These are phyloP conservation scores for Rhizoclosmatium globosum DNA, from an alignment of 192 early-diverging fungal species.

Conservation along the genomic window DNA sequence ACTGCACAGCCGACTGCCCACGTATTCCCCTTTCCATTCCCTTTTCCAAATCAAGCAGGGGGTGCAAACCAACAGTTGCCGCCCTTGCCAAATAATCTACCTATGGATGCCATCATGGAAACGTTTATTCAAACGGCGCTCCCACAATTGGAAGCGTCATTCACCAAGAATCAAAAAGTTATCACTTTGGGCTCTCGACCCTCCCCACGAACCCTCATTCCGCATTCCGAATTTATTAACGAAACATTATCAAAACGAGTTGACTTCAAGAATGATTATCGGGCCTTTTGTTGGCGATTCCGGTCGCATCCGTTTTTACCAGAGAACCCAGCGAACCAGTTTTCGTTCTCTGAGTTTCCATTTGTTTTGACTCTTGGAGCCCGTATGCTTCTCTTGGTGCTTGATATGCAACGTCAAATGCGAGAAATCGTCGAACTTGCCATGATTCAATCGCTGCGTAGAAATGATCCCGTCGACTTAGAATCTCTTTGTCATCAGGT, in stretches of 20 bases:
- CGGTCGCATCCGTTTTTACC: neutral
- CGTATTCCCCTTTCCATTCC: no score
- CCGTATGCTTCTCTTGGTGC: neutral
- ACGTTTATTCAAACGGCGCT: neutral
- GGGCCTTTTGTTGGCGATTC: neutral
- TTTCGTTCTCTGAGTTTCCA: slow-evolving; percentile 19
- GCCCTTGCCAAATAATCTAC: no score
- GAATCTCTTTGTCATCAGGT: neutral
- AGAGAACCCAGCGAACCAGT: neutral
- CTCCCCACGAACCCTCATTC: slow-evolving; percentile 20
- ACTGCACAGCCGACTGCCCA: no score
- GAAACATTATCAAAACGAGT: slow-evolving; percentile 5
- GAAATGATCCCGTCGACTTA: neutral
- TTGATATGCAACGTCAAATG: slow-evolving; percentile 25
- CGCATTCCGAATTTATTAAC: slow-evolving; percentile 24
- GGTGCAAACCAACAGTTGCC: no score
- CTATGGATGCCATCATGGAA: no score
- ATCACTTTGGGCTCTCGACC: slow-evolving; percentile 17
- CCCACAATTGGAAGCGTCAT: neutral
- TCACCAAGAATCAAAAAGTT: neutral
- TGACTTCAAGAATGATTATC: slow-evolving; percentile 22
- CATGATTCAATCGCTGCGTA: neutral
- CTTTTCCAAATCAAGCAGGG: no score
- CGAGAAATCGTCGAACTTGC: slow-evolving; percentile 23
- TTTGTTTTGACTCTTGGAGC: slow-evolving; percentile 16